Evolutionary conservation across 768 basidiomycete species (phyloP), one percentile per base, ranked within the genome.

Genomic region (Tricholoma flavovirens): DNA sequence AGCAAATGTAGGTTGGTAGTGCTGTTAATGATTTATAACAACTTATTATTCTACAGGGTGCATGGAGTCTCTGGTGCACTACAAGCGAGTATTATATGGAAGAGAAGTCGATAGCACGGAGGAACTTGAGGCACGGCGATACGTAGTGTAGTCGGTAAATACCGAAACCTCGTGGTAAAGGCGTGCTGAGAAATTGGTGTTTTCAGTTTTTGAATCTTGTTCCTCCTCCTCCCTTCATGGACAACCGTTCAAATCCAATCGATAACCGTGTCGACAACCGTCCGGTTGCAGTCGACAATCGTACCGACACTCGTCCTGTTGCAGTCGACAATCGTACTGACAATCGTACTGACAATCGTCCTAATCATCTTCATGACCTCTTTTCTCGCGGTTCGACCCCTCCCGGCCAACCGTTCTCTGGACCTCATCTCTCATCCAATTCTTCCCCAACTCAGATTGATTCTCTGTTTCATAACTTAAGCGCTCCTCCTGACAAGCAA

Each of bases 61-160:
- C 66, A 85, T 98, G 79, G 93, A 96, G 64, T 91, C 92, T 0
- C 77, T 97, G 35, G 85, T 93, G 1, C 81, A 90, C 63, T 97
- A 97, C 72, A 87, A 87, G 65, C 77, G 74, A 24, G 69, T 93
- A n/a, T 69, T 93, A 24, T 84, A 56, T 92, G 90, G n/a, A n/a
- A 1, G 78, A 64, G 1, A 72, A 68, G 9, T 76, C n/a, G n/a
- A n/a, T n/a, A n/a, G n/a, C n/a, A n/a, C n/a, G n/a, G n/a, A n/a
- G 63, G 29, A 29, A 29, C 29, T 29, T 29, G 29, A n/a, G n/a
- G n/a, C n/a, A n/a, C n/a, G n/a, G 24, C 9, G 30, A 8, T 32
- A 32, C 30, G 30, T 11, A 26, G 24, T 26, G 24, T 26, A 26
- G 26, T 10, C 46, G 73, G 71, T 29, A 63, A 55, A 60, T 62